Conservation (phyloP, 2,329 filamentous ascomycete species). For the Geosmithia putterillii region DNA sequence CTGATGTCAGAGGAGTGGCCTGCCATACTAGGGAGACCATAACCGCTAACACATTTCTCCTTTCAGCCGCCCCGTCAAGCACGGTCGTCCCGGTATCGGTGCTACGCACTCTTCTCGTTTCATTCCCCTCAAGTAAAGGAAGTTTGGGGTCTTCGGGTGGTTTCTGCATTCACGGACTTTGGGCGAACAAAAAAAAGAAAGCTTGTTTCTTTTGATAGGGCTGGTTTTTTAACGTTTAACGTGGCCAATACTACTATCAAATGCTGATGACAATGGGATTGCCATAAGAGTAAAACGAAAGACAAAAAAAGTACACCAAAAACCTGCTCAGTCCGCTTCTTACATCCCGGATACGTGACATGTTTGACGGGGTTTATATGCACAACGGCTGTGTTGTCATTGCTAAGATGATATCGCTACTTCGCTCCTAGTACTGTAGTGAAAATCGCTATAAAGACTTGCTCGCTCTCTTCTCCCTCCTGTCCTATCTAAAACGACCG, state of each 20-base stretch:
- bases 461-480: too few relatives aligned
- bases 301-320: neutral
- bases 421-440: too few relatives aligned
- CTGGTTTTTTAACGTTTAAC: constrained; percentile 16
- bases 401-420: too few relatives aligned
- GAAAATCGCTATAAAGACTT: too few relatives aligned
- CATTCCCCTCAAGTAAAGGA: constrained; percentile 98
- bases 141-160: constrained; percentile 37
- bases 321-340: constrained; percentile 3
- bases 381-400: too few relatives aligned
- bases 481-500: neutral
- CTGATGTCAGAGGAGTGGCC: neutral
- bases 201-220: constrained; percentile 41
- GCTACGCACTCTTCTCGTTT: constrained; percentile 99
- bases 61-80: constrained; percentile 94
- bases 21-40: neutral
- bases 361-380: too few relatives aligned
- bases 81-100: constrained; percentile 99
- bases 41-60: constrained; percentile 31
- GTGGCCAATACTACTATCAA: constrained; percentile 22
- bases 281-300: constrained; percentile 30
- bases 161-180: constrained; percentile 46
- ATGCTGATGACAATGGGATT: constrained; percentile 27
- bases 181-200: constrained; percentile 44
- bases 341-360: too few relatives aligned